These are phyloP conservation scores for Thraustochytrium striatum DNA, from an alignment of 352 stramenopile species.

Conservation along the genomic window DNA sequence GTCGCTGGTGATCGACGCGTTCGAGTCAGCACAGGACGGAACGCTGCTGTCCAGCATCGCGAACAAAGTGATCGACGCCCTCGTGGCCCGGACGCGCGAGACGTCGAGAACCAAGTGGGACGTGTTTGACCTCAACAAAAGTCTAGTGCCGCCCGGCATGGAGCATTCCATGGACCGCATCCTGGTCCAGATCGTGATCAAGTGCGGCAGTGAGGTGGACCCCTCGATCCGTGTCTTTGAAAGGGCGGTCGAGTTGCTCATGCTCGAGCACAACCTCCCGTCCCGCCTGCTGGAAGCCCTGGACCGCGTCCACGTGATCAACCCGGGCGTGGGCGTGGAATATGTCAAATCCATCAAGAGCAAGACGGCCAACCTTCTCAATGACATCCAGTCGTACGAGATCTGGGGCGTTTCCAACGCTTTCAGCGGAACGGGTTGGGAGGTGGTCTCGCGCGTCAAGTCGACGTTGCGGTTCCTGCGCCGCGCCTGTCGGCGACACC, in stretches of 20 bases:
- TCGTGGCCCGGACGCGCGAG: neutral
- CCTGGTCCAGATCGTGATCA: slow-evolving; percentile 35
- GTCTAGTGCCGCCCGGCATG: neutral
- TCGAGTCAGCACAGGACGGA: neutral
- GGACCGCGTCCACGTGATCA: neutral
- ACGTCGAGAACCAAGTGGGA: slow-evolving; percentile 1
- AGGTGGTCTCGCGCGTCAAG: neutral
- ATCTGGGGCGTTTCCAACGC: slow-evolving; percentile 30
- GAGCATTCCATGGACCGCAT: neutral
- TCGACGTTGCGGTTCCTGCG: slow-evolving; percentile 6
- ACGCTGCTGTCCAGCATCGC: neutral
- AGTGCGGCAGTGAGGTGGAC: slow-evolving; percentile 13
- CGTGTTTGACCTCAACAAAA: slow-evolving; percentile 23
- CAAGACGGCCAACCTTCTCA: neutral
- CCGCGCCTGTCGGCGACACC: neutral
- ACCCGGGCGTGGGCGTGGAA: neutral
- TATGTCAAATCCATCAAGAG: slow-evolving; percentile 2
- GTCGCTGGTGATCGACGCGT: slow-evolving; percentile 28
- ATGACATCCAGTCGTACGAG: slow-evolving; percentile 34
- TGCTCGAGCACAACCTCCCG: slow-evolving; percentile 10
- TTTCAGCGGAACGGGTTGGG: neutral
- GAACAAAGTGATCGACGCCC: neutral
- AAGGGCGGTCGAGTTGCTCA: neutral
- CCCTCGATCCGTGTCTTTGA: slow-evolving; percentile 23
- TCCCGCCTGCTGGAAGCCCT: slow-evolving; percentile 30